Conservation (phyloP, 345 rosid genomes). For the Hevea brasiliensis region DNA sequence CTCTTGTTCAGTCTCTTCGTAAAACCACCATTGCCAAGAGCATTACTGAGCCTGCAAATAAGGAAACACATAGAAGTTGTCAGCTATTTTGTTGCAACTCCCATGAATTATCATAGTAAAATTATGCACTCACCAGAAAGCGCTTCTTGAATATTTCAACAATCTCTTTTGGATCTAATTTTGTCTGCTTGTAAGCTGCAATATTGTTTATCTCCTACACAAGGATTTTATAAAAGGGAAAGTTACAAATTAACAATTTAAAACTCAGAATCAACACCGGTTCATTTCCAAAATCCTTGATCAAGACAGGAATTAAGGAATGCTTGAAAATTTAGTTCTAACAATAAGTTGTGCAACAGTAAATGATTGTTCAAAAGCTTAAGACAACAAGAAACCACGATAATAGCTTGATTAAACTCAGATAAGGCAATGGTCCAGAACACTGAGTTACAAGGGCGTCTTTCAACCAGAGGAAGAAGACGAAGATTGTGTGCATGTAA, state of each 20-base stretch:
- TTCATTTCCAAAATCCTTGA: background rate
- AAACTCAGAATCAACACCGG: background rate
- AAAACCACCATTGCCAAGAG: background rate
- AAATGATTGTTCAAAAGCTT: background rate
- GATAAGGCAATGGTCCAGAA: no score
- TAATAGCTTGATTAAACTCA: no score
- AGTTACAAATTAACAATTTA: background rate
- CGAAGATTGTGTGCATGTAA: no score
- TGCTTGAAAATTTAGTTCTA: background rate
- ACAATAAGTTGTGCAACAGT: background rate
- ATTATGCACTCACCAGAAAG: slow-evolving; percentile 42
- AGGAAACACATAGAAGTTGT: background rate
- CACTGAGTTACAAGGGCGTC: no score
- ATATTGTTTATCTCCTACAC: slow-evolving; percentile 71
- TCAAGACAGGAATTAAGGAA: background rate
- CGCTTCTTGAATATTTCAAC: slow-evolving; percentile 48
- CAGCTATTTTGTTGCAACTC: background rate
- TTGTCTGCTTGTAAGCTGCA: slow-evolving; percentile 68
- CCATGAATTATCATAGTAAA: background rate
- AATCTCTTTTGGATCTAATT: slow-evolving; percentile 48
- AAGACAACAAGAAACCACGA: no score
- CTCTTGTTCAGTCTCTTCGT: background rate
- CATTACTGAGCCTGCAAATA: slow-evolving; percentile 14
- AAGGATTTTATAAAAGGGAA: background rate
- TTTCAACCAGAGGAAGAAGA: no score